These are phyloP conservation scores for Diaporthe sp. DNA, from an alignment of 2,329 filamentous ascomycete species.

Conservation along the genomic window DNA sequence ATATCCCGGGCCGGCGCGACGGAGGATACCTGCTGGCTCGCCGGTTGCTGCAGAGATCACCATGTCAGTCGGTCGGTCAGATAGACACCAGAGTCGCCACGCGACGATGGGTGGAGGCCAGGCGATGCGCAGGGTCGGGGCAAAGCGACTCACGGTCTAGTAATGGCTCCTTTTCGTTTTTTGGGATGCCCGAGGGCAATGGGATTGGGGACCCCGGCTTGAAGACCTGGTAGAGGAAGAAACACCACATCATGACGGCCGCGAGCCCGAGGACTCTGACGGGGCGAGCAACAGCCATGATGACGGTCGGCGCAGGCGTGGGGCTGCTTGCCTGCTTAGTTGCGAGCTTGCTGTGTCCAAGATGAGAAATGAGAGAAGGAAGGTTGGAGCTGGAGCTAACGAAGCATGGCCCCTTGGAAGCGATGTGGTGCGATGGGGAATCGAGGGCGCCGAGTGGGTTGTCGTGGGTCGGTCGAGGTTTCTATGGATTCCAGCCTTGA, in stretches of 20 bases:
- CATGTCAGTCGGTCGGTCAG: slow-evolving; percentile 12
- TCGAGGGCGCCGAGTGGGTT: slow-evolving; percentile 23
- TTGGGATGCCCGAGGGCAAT: slow-evolving; percentile 55
- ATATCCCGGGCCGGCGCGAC: slow-evolving; percentile 82
- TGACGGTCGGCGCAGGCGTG: slow-evolving; percentile 44
- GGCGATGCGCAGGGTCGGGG: slow-evolving; percentile 4
- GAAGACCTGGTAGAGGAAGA: slow-evolving; percentile 83
- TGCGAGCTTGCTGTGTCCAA: slow-evolving; percentile 25
- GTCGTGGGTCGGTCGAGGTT: slow-evolving; percentile 27
- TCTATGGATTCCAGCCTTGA: slow-evolving; percentile 31
- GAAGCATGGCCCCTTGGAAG: slow-evolving; percentile 38
- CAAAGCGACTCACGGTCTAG: slow-evolving; percentile 77
- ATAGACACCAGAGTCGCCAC: neutral
- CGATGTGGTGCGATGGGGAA: slow-evolving; percentile 28
- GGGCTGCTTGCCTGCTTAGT: neutral
- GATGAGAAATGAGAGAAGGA: slow-evolving; percentile 18
- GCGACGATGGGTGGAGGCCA: neutral
- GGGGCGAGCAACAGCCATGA: slow-evolving; percentile 87
- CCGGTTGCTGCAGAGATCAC: slow-evolving; percentile 72
- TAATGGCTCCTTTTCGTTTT: slow-evolving; percentile 81
- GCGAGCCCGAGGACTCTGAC: slow-evolving; percentile 82
- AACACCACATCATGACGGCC: slow-evolving; percentile 80
- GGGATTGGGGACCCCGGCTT: slow-evolving; percentile 62
- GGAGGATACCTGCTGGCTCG: slow-evolving; percentile 84
- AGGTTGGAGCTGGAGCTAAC: slow-evolving; percentile 23